Percentiles rank a stretch among this genome's conserved stretches.
Conservation (phyloP, 2,329 filamentous ascomycete species). For the Colletotrichum magnum region DNA sequence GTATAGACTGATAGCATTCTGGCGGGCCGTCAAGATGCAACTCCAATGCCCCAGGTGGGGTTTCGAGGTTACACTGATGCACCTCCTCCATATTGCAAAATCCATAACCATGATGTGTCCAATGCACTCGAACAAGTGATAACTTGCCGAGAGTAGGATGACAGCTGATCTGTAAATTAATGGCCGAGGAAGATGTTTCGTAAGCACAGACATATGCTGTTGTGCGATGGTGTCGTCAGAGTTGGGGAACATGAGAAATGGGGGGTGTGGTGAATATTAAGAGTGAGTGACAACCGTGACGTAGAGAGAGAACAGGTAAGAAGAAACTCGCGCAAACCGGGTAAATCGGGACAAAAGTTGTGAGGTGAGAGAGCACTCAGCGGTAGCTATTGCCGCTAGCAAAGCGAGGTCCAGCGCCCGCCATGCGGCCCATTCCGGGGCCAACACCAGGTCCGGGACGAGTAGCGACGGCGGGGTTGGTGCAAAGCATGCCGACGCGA, state of each 20-base stretch:
- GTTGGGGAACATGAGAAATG: slow-evolving; percentile 50
- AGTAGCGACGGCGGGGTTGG: slow-evolving; percentile 90
- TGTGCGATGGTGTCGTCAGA: slow-evolving; percentile 49
- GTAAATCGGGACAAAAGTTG: slow-evolving; percentile 19
- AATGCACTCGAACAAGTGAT: slow-evolving; percentile 67
- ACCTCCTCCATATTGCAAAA: slow-evolving; percentile 65
- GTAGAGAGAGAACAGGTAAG: slow-evolving; percentile 25
- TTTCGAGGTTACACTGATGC: slow-evolving; percentile 28
- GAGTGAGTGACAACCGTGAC: slow-evolving; percentile 31
- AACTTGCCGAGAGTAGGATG: slow-evolving; percentile 69
- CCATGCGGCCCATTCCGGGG: slow-evolving; percentile 72
- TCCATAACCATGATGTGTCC: slow-evolving; percentile 74
- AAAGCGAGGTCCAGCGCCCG: slow-evolving; percentile 69
- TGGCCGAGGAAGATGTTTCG: slow-evolving; percentile 65
- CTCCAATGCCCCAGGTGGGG: slow-evolving; percentile 28
- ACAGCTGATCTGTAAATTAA: slow-evolving; percentile 68
- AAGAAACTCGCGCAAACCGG: slow-evolving; percentile 48
- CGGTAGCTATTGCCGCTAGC: slow-evolving; percentile 67
- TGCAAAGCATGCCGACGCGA: slow-evolving; percentile 98
- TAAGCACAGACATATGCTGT: slow-evolving; percentile 60
- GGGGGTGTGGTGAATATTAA: slow-evolving; percentile 36
- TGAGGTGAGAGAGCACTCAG: slow-evolving; percentile 50
- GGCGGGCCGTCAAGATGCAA: slow-evolving; percentile 31
- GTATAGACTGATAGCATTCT: slow-evolving; percentile 34
- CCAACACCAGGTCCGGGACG: slow-evolving; percentile 88